Evolutionary conservation across 2,329 filamentous ascomycete species (phyloP).

Genomic region (Aspergillus nomiae): DNA sequence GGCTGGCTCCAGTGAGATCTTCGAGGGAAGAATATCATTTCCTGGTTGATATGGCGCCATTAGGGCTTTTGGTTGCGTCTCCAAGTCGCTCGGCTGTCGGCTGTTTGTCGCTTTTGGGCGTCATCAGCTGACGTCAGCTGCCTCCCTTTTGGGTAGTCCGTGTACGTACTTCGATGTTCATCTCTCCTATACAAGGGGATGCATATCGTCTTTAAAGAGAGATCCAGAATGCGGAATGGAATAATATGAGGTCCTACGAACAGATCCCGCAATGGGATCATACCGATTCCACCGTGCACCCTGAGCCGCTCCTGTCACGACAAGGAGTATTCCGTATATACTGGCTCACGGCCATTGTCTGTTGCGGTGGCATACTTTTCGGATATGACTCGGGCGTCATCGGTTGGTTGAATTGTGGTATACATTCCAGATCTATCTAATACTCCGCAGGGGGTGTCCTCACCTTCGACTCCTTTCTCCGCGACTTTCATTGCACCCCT

Average conservation of each 20-base stretch:
- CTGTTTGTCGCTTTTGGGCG: slow-evolving; percentile 8
- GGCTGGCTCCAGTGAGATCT: not conserved
- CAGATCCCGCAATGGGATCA: slow-evolving; percentile 13
- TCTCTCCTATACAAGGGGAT: not conserved
- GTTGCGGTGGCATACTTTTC: slow-evolving; percentile 52
- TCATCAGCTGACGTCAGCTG: slow-evolving; percentile 10
- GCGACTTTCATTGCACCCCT: slow-evolving; percentile 45
- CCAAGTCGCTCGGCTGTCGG: slow-evolving; percentile 13
- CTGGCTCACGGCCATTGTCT: slow-evolving; percentile 55
- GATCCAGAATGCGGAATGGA: not conserved
- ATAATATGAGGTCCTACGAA: not conserved
- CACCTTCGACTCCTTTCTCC: slow-evolving; percentile 48
- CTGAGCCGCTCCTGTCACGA: not conserved
- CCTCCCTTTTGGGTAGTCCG: not conserved
- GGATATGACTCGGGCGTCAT: slow-evolving; percentile 49
- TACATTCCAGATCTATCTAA: not conserved
- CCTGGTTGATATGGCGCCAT: slow-evolving; percentile 3
- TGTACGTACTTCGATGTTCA: not conserved
- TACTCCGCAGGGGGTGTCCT: slow-evolving; percentile 46
- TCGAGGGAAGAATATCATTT: not conserved
- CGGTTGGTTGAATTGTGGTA: slow-evolving; percentile 29
- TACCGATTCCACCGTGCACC: not conserved
- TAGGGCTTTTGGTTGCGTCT: not conserved
- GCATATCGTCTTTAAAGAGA: not conserved
- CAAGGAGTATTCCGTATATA: slow-evolving; percentile 51